Evolutionary conservation across 768 basidiomycete species (phyloP), one percentile per base, ranked within the genome.

Genomic region (Suillus cothurnatus): DNA sequence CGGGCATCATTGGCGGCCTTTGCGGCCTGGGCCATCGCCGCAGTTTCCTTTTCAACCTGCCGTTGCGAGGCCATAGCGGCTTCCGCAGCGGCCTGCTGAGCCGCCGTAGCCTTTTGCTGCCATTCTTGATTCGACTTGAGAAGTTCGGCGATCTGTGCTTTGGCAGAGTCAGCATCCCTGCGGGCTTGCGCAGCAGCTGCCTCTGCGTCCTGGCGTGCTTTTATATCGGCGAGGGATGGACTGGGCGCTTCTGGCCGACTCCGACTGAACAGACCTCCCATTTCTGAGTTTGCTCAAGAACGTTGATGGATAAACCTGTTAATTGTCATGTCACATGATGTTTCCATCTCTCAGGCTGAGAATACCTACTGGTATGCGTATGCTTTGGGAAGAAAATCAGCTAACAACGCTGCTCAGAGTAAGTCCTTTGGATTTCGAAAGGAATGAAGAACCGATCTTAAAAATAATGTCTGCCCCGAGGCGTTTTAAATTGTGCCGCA

Each of bases 1-100:
- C 53, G 71, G 3, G 55, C 53, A 14, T 61, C 55, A 4, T 71
- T 67, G 0, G 32, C 59, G 2, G 36, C 38, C 6, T 49, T 12
- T 38, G 55, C 61, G 9, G 50, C 61, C 34, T 57, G 34, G 8
- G 55, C 1, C 36, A 52, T 34, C 17, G 34, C 49, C n/a, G 53
- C 14, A 7, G 19, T 39, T 28, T 39, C 53, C 14, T 21, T 9
- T 15, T 59, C 9, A 12, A 15, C 14, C 23, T 38, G n/a, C 4
- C 15, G n/a, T 12, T 8, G 61, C 4, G 55, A 34, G 17, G 15
- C 53, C 28, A 6, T 6, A 7, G 23, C 9, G 5, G 38, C 8
- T 7, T 26, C 38, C 38, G 3, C 3, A 2, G 17, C 17, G 5
- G 38, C 8, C 17, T 19, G 36, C 26, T 39, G 57, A 19, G 57